Evolutionary conservation across 495 filamentous ascomycete genomes (phyloP).

Genomic region (Cudoniella acicularis): DNA sequence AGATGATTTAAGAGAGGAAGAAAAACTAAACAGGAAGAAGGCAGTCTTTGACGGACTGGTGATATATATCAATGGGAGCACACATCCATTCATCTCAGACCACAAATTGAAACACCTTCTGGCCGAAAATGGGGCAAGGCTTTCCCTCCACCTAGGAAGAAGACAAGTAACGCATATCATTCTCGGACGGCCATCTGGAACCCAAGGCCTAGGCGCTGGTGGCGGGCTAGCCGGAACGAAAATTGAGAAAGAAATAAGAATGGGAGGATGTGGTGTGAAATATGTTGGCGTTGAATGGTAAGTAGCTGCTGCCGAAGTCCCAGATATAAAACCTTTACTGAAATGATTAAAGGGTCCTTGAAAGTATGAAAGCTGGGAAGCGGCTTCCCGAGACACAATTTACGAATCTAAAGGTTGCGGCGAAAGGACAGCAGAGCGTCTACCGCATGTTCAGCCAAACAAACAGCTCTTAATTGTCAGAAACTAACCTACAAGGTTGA

Average conservation of each 20-base stretch:
- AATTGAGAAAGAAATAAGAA: conserved; percentile 73
- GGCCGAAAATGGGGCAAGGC: conserved; percentile 63
- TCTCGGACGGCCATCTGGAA: conserved; percentile 51
- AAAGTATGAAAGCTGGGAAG: conserved; percentile 73
- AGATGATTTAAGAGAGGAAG: conserved; percentile 30
- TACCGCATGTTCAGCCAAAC: conserved; percentile 24
- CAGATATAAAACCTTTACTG: conserved; percentile 3
- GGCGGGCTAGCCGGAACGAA: conserved; percentile 80
- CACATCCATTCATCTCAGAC: conserved; percentile 75
- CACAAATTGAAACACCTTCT: conserved; percentile 80
- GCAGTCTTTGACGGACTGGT: conserved; percentile 61
- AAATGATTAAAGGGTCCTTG: conserved; percentile 55
- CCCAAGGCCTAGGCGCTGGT: conserved; percentile 40
- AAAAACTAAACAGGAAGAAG: conserved; percentile 20
- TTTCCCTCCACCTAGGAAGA: conserved; percentile 65
- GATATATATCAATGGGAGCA: conserved; percentile 89
- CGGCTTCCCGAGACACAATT: conserved; percentile 73
- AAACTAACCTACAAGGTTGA: too few relatives aligned
- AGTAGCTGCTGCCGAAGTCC: conserved; percentile 23
- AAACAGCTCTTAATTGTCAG: not conserved
- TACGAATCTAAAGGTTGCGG: conserved; percentile 23
- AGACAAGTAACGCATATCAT: conserved; percentile 84
- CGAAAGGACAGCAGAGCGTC: conserved; percentile 22
- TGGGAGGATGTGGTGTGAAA: conserved; percentile 64
- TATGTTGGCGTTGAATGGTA: conserved; percentile 84